Percentiles rank a stretch among this genome's conserved stretches.
phyloP scores from a whole-genome alignment of 805 yeast genomes.

The Candida ortonii region DNA sequence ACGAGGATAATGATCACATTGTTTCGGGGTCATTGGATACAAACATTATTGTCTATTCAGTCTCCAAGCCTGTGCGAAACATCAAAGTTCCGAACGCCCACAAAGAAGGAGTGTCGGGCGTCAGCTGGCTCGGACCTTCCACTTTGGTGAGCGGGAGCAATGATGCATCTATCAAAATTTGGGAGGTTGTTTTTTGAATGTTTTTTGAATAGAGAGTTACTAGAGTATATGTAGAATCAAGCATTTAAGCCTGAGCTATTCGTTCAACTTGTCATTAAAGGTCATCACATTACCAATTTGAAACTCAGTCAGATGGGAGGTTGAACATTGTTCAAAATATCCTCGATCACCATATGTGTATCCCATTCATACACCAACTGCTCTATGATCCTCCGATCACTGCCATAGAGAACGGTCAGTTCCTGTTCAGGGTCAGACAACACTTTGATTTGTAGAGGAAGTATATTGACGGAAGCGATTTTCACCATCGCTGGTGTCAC shows the following conservation, averaged over 20 bases:
- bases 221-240: neutral
- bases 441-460: constrained; percentile 45
- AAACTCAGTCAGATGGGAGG: constrained; percentile 42
- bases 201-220: constrained; percentile 2
- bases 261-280: no score
- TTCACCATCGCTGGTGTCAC: constrained; percentile 55
- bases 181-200: constrained; percentile 51
- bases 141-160: constrained; percentile 68
- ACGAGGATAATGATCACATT: constrained; percentile 63
- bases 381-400: constrained; percentile 42
- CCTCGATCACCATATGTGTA: constrained; percentile 48
- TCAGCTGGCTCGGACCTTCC: constrained; percentile 58
- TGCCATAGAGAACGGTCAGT: constrained; percentile 53
- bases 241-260: no score
- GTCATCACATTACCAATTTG: no score
- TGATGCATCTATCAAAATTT: constrained; percentile 76
- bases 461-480: constrained; percentile 44
- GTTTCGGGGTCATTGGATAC: constrained; percentile 86
- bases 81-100: constrained; percentile 77
- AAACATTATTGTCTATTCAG: constrained; percentile 74
- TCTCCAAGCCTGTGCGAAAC: constrained; percentile 72
- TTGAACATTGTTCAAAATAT: constrained; percentile 47
- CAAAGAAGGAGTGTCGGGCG: constrained; percentile 78
- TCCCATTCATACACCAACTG: constrained; percentile 45
- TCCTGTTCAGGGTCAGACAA: constrained; percentile 40